Evolutionary conservation across 345 rosid genomes (phyloP).

Genomic region (Corymbia maculata): DNA sequence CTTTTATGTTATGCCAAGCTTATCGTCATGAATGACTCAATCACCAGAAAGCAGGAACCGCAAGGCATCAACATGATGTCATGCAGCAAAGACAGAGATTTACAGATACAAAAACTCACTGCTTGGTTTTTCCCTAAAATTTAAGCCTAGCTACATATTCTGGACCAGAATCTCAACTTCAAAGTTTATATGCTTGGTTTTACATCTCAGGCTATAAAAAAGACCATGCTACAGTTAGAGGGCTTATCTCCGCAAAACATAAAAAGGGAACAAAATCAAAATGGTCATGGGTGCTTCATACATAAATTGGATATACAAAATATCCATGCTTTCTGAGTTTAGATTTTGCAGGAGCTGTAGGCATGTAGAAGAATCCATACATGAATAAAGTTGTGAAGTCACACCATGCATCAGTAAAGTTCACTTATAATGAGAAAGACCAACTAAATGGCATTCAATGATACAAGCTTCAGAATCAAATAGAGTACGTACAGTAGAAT

Average conservation of each 20-base stretch:
- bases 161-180: neutral
- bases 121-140: neutral
- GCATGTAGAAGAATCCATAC: neutral
- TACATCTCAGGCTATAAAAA: neutral
- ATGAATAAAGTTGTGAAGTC: neutral
- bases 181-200: neutral
- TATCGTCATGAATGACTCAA: neutral
- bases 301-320: neutral
- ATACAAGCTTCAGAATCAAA: neutral
- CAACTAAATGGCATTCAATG: neutral
- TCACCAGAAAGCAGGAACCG: neutral
- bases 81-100: neutral
- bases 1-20: neutral
- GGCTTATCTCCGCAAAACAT: neutral
- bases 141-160: neutral
- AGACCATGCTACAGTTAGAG: neutral
- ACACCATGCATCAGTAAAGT: neutral
- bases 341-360: neutral
- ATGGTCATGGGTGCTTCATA: neutral
- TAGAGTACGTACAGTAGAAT: constrained; percentile 48
- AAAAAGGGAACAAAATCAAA: neutral
- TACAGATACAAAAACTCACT: neutral
- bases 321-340: neutral
- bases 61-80: neutral
- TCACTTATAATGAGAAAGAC: neutral